Evolutionary conservation across 225 moss, liverwort and hornwort genomes (phyloP).

Genomic region (Anthoceros angustus): DNA sequence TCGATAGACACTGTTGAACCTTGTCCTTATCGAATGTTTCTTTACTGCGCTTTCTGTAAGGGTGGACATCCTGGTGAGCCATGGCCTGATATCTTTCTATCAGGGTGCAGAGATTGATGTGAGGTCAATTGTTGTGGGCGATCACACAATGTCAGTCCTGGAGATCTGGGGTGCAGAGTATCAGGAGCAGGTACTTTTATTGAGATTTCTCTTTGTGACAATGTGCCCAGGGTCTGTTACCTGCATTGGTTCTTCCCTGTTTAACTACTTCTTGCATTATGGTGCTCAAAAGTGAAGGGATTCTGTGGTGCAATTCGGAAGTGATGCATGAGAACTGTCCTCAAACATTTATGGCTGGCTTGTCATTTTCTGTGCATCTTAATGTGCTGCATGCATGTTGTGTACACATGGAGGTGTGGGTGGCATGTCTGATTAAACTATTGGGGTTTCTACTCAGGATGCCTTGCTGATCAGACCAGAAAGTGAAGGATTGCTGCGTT

Average conservation of each 20-base stretch:
- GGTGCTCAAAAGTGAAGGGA: no score
- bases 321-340: no score
- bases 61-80: neutral
- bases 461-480: constrained; percentile 86
- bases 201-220: neutral
- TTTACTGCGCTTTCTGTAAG: neutral
- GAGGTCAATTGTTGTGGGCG: constrained; percentile 84
- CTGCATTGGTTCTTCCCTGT: no score
- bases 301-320: no score
- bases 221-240: neutral
- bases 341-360: no score
- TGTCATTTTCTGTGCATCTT: no score
- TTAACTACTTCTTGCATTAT: no score
- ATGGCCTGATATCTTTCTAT: neutral
- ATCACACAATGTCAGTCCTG: constrained; percentile 94
- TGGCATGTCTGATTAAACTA: no score
- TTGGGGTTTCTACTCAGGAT: constrained; percentile 29
- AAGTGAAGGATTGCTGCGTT: constrained; percentile 65
- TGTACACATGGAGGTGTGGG: no score
- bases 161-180: constrained; percentile 99
- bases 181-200: constrained; percentile 78
- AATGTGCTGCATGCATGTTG: no score
- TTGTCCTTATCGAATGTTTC: no score
- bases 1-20: no score
- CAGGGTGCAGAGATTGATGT: constrained; percentile 99